Conservation (phyloP, 768 basidiomycete genomes). For the Agaricus sinodeliciosus region DNA sequence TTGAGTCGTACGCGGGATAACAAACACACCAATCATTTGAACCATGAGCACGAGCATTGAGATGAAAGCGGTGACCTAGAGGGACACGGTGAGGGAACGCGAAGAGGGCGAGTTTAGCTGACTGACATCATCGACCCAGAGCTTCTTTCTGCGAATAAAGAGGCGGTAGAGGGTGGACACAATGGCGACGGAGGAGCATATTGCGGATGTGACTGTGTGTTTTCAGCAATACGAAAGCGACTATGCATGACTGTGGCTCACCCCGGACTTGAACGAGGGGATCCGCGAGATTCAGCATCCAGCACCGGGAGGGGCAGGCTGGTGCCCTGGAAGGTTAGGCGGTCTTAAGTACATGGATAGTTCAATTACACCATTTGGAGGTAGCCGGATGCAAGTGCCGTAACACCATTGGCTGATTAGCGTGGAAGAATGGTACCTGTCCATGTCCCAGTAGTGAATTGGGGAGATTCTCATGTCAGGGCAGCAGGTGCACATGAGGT, state of each 20-base stretch:
- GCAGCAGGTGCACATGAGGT: too few relatives aligned
- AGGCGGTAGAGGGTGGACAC: slow-evolving; percentile 24
- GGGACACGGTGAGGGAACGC: not conserved
- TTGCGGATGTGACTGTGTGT: slow-evolving; percentile 22
- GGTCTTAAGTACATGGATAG: slow-evolving; percentile 5
- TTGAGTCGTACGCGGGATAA: slow-evolving; percentile 18
- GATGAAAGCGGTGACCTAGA: slow-evolving; percentile 23
- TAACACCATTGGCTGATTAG: slow-evolving; percentile 2
- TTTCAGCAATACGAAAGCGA: not conserved
- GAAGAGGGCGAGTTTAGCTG: not conserved
- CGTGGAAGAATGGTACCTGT: not conserved
- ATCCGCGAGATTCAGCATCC: slow-evolving; percentile 5
- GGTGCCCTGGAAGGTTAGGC: not conserved
- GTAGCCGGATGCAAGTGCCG: not conserved
- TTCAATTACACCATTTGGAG: slow-evolving; percentile 8
- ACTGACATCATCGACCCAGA: slow-evolving; percentile 33
- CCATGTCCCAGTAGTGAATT: too few relatives aligned
- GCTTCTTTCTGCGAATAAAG: slow-evolving; percentile 21
- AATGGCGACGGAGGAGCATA: slow-evolving; percentile 27
- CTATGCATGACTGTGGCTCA: not conserved
- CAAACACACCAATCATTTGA: slow-evolving; percentile 24
- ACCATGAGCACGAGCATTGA: slow-evolving; percentile 20
- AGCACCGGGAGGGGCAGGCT: not conserved
- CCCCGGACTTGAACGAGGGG: slow-evolving; percentile 8
- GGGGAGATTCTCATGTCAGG: too few relatives aligned